These are phyloP conservation scores for Diacronema lutheri DNA, from an alignment of 78 protist genomes.

Conservation along the genomic window DNA sequence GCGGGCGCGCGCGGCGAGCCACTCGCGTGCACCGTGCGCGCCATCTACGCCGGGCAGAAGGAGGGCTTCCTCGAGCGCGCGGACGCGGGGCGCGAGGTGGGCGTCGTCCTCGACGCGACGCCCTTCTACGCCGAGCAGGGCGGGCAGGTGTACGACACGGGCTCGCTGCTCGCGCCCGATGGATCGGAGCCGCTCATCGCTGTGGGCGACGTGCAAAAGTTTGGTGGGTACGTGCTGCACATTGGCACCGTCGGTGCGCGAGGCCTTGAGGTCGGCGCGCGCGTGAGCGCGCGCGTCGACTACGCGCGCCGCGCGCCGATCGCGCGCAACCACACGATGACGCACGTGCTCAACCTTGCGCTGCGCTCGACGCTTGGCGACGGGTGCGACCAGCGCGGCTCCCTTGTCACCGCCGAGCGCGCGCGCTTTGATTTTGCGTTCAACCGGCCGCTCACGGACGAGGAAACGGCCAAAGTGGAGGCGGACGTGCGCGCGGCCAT, in stretches of 20 bases:
- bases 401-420: constrained; percentile 71
- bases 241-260: constrained; percentile 69
- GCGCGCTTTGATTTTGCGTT: constrained; percentile 87
- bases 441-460: background rate
- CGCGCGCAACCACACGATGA: constrained; percentile 90
- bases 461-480: background rate
- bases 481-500: constrained; percentile 14
- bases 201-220: constrained; percentile 69
- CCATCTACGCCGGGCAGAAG: background rate
- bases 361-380: constrained; percentile 51
- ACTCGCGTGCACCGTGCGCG: background rate
- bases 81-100: background rate
- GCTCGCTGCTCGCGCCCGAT: constrained; percentile 40
- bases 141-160: constrained; percentile 92
- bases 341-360: constrained; percentile 92
- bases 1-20: background rate
- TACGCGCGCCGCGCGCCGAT: constrained; percentile 72
- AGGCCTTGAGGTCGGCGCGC: constrained; percentile 65
- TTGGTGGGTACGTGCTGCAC: constrained; percentile 87
- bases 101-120: constrained; percentile 65
- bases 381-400: constrained; percentile 83
- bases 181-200: background rate
- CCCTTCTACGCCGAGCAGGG: constrained; percentile 94
- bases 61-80: background rate
- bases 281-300: constrained; percentile 61